Conservation (phyloP, 225 moss, liverwort and hornwort genomes). For the Pseudisothecium myosuroides region DNA sequence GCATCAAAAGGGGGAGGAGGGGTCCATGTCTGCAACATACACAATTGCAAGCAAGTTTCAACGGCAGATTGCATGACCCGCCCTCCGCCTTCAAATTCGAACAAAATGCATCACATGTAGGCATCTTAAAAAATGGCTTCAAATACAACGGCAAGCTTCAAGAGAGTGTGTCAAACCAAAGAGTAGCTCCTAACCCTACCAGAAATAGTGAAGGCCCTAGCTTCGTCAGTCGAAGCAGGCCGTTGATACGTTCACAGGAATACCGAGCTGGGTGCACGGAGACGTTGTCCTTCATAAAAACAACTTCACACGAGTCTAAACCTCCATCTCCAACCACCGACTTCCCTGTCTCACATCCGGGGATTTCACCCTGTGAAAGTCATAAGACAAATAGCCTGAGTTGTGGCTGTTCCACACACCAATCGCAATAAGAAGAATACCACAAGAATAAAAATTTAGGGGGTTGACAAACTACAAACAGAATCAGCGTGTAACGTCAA, state of each 20-base stretch:
- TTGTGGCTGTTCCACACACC: not conserved
- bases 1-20: conserved; percentile 41
- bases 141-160: not conserved
- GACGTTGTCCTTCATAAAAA: conserved; percentile 73
- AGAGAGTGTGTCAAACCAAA: not conserved
- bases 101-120: not conserved
- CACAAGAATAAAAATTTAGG: not conserved
- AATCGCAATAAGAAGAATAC: not conserved
- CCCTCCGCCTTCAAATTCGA: not conserved
- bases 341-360: not conserved
- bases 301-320: conserved; percentile 53
- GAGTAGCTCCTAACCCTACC: conserved; percentile 20
- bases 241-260: conserved; percentile 54
- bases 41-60: not conserved
- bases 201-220: conserved; percentile 61
- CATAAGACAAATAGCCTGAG: not conserved
- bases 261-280: conserved; percentile 62
- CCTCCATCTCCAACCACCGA: conserved; percentile 13
- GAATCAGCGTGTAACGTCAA: not conserved
- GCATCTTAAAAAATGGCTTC: not conserved
- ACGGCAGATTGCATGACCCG: not conserved
- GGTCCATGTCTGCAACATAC: conserved; percentile 68
- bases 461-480: not conserved
- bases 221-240: conserved; percentile 69
- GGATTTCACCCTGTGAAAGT: not conserved